These are phyloP conservation scores for Uronychia binucleata DNA, from an alignment of 73 alveolate species.

Conservation along the genomic window DNA sequence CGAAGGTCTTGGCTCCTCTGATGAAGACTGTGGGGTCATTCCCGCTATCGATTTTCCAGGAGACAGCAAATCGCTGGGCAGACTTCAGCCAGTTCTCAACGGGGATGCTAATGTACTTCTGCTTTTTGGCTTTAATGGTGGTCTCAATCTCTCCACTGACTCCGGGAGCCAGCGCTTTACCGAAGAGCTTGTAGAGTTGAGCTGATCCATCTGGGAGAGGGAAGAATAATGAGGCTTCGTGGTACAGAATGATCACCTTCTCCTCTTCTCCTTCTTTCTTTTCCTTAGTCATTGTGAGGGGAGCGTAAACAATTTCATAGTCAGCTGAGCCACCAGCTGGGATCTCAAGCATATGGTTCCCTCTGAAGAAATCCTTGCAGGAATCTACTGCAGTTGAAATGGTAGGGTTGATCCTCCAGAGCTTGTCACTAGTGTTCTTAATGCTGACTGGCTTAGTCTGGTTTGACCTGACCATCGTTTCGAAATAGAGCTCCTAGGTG, in stretches of 20 bases:
- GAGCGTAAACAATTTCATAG: conserved; percentile 90
- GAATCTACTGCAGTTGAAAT: conserved; percentile 87
- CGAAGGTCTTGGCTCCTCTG: conserved; percentile 98
- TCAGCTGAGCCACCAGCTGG: conserved; percentile 92
- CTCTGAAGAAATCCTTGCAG: conserved; percentile 88
- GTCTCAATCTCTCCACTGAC: conserved; percentile 80
- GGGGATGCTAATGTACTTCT: conserved; percentile 83
- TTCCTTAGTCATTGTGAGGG: conserved; percentile 97
- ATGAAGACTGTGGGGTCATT: conserved; percentile 80
- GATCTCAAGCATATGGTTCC: conserved; percentile 87
- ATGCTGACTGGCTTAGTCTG: conserved; percentile 87
- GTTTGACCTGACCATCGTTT: conserved; percentile 95
- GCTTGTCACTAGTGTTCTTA: conserved; percentile 93
- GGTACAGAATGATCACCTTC: conserved; percentile 48
- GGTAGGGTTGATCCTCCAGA: conserved; percentile 96
- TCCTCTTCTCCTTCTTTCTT: conserved; percentile 75
- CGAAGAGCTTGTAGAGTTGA: conserved; percentile 89
- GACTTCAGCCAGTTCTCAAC: conserved; percentile 96
- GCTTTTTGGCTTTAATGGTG: conserved; percentile 90
- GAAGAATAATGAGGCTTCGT: conserved; percentile 96
- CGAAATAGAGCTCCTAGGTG: conserved; percentile 89
- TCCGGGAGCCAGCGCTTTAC: conserved; percentile 93
- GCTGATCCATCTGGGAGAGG: conserved; percentile 99
- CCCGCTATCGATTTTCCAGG: conserved; percentile 93
- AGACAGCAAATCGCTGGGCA: conserved; percentile 95